A percentile compares a stretch with the other conserved stretches of the same genome.
These are phyloP conservation scores for Didymosphaeria variabile DNA, from an alignment of 2,329 filamentous ascomycete genomes.

Conservation along the genomic window DNA sequence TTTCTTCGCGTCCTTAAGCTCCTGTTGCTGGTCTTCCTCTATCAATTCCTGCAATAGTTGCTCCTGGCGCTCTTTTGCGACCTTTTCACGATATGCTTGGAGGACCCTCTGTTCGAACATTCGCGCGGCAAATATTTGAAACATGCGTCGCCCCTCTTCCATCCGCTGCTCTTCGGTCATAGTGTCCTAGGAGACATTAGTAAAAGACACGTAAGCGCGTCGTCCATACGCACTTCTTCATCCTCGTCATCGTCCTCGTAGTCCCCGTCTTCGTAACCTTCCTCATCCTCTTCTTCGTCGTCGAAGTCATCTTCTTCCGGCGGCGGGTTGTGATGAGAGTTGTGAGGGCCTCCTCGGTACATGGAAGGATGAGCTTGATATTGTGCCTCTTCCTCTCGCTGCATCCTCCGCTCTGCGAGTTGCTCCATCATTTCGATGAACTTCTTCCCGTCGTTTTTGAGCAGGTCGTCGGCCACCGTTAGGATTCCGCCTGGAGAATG, in stretches of 20 bases:
- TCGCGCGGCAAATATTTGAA: slow-evolving; percentile 97
- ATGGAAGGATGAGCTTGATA: slow-evolving; percentile 68
- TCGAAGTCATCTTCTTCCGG: slow-evolving; percentile 84
- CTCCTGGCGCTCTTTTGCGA: slow-evolving; percentile 88
- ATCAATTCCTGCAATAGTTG: slow-evolving; percentile 91
- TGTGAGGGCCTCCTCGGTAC: slow-evolving; percentile 51
- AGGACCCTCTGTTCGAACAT: slow-evolving; percentile 99
- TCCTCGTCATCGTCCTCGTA: slow-evolving; percentile 47
- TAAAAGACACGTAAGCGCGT: slow-evolving; percentile 21
- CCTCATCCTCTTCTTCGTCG: slow-evolving; percentile 70
- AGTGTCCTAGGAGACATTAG: slow-evolving; percentile 71
- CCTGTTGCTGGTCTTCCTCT: slow-evolving; percentile 79
- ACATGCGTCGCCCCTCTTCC: slow-evolving; percentile 98
- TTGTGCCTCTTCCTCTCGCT: slow-evolving; percentile 89
- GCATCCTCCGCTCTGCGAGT: slow-evolving; percentile 95
- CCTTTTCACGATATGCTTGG: slow-evolving; percentile 97
- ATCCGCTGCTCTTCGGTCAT: slow-evolving; percentile 99
- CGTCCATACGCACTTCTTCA: slow-evolving; percentile 43
- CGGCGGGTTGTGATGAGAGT: slow-evolving; percentile 70
- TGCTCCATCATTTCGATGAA: slow-evolving; percentile 99
- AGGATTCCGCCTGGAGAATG: slow-evolving; percentile 83
- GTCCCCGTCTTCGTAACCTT: slow-evolving; percentile 70
- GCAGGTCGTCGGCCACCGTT: slow-evolving; percentile 95
- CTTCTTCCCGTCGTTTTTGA: slow-evolving; percentile 98
- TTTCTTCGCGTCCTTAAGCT: slow-evolving; percentile 88